These are phyloP conservation scores for Periconia sp. DNA, from an alignment of 2,329 filamentous ascomycete species.

Conservation along the genomic window DNA sequence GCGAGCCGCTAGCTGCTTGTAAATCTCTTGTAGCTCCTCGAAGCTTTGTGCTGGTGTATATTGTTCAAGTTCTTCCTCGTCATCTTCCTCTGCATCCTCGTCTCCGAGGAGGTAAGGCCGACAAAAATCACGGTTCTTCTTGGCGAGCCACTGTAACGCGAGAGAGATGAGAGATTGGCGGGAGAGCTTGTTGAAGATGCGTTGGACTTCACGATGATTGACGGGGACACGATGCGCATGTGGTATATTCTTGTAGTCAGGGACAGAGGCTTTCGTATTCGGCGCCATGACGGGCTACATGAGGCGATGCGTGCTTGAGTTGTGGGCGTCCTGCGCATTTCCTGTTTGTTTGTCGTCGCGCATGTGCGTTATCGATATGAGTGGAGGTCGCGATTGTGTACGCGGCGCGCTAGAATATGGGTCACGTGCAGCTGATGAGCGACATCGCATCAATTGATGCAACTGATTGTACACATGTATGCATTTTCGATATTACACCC, in stretches of 20 bases:
- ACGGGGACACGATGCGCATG: constrained; percentile 69
- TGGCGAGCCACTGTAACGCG: constrained; percentile 75
- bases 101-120: constrained; percentile 57
- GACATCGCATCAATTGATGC: too few species aligned
- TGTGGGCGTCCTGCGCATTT: background rate
- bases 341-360: background rate
- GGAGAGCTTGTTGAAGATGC: constrained; percentile 69
- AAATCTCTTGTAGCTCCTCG: constrained; percentile 63
- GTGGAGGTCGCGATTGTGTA: background rate
- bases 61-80: constrained; percentile 62
- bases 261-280: constrained; percentile 49
- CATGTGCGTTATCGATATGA: background rate
- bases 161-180: constrained; percentile 72
- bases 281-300: constrained; percentile 35
- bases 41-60: constrained; percentile 69
- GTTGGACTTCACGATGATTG: constrained; percentile 64
- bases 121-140: constrained; percentile 62
- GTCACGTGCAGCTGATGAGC: background rate
- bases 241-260: constrained; percentile 71
- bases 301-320: constrained; percentile 4
- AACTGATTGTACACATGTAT: too few species aligned
- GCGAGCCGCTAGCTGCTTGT: constrained; percentile 42
- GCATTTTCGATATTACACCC: too few species aligned
- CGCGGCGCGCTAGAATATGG: background rate
- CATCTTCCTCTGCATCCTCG: constrained; percentile 48